These are phyloP conservation scores for Sclerotiophoma versabilis DNA, from an alignment of 2,329 filamentous ascomycete species.

Conservation along the genomic window DNA sequence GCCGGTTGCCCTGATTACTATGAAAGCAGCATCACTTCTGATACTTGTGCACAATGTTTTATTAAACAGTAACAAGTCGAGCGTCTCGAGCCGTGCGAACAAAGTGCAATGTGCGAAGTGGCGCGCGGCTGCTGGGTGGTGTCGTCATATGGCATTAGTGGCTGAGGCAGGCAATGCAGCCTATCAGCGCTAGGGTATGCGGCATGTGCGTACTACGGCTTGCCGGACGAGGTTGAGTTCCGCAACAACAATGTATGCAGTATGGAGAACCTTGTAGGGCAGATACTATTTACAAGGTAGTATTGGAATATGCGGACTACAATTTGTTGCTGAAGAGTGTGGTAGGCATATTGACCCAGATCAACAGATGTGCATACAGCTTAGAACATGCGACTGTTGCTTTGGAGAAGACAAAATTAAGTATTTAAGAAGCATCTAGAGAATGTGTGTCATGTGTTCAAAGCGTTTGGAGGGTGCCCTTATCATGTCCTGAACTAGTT, in stretches of 20 bases:
- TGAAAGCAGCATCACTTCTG: neutral
- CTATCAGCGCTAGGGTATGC: slow-evolving; percentile 11
- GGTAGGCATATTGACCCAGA: neutral
- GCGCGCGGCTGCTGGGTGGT: slow-evolving; percentile 4
- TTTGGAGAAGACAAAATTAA: too few relatives aligned
- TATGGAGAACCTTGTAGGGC: too few relatives aligned
- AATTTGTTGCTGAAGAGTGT: neutral
- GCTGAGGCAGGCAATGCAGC: neutral
- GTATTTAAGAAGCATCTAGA: too few relatives aligned
- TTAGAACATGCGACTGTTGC: neutral
- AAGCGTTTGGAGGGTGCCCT: too few relatives aligned
- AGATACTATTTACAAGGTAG: neutral
- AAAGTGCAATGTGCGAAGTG: slow-evolving; percentile 3
- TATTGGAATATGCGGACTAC: neutral
- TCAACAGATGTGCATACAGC: neutral
- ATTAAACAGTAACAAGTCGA: neutral
- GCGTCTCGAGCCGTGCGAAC: neutral
- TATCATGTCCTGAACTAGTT: too few relatives aligned
- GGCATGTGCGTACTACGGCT: neutral
- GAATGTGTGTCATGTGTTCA: too few relatives aligned
- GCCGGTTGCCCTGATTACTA: neutral
- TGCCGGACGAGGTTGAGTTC: neutral
- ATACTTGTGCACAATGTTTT: neutral
- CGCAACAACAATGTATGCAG: neutral
- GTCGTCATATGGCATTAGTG: slow-evolving; percentile 15